Percentiles rank a stretch among this genome's conserved stretches.
Conservation (phyloP, 2,329 filamentous ascomycete genomes). For the Stachybotrys chlorohalonatus region DNA sequence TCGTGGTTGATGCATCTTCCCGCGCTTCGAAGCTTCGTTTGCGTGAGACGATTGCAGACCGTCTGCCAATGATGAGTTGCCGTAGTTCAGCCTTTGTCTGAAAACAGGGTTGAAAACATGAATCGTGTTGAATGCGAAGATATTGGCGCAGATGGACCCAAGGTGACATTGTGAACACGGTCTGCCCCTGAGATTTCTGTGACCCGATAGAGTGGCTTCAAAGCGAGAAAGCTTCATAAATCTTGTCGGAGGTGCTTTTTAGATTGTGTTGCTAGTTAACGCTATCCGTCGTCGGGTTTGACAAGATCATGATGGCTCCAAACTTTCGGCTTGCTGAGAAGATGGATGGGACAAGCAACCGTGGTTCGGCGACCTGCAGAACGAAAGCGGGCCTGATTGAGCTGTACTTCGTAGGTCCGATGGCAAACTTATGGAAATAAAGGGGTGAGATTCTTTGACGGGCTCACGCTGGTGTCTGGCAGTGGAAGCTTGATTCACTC, state of each 20-base stretch:
- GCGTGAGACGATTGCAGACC: not conserved
- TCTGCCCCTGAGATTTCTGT: too few species aligned
- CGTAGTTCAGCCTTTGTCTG: too few species aligned
- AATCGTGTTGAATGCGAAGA: too few species aligned
- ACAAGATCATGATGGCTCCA: not conserved
- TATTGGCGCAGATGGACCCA: too few species aligned
- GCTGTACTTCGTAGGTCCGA: not conserved
- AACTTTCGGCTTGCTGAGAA: too few species aligned
- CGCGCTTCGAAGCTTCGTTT: not conserved
- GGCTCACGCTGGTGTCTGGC: too few species aligned
- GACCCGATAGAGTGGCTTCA: too few species aligned
- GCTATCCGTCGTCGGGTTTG: not conserved
- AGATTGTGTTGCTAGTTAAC: not conserved
- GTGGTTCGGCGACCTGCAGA: not conserved
- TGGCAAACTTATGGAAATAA: not conserved
- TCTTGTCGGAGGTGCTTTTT: not conserved
- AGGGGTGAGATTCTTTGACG: too few species aligned
- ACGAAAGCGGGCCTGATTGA: not conserved
- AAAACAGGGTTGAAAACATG: too few species aligned
- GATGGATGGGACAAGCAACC: not conserved
- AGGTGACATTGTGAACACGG: too few species aligned
- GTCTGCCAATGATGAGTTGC: too few species aligned
- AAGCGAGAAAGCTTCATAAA: too few species aligned
- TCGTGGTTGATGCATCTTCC: not conserved
- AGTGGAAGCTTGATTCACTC: not conserved